Percentiles rank a stretch among this genome's conserved stretches.
phyloP scores from a whole-genome alignment of 805 yeast genomes.

The Maudiozyma saulgeensis region DNA sequence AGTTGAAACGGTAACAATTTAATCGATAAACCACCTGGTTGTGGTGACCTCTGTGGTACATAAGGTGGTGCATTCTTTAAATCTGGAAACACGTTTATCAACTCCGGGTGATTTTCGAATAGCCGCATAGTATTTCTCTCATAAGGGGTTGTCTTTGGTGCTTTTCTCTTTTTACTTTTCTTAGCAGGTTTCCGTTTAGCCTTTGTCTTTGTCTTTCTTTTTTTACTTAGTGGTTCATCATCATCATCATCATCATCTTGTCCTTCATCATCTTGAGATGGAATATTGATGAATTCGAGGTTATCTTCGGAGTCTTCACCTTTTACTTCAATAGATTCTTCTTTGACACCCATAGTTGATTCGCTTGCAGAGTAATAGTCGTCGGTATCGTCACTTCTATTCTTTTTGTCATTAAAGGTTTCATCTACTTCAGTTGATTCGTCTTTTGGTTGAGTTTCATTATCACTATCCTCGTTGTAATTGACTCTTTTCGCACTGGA shows the following conservation, averaged over 20 bases:
- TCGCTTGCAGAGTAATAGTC: constrained; percentile 9
- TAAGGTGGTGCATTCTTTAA: constrained; percentile 41
- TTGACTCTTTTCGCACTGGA: constrained; percentile 27
- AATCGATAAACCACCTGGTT: constrained; percentile 71
- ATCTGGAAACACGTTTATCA: constrained; percentile 61
- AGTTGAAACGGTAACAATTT: constrained; percentile 78
- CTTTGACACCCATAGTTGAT: constrained; percentile 19
- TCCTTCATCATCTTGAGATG: neutral
- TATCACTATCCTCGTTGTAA: constrained; percentile 25
- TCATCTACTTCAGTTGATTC: neutral
- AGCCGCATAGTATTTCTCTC: constrained; percentile 60
- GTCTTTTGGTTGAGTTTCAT: neutral
- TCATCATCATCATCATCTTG: constrained; percentile 14
- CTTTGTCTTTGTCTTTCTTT: constrained; percentile 14
- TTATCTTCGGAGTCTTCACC: neutral
- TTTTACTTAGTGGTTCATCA: constrained; percentile 16
- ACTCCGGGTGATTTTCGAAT: constrained; percentile 69
- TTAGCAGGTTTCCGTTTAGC: constrained; percentile 12
- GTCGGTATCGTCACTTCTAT: constrained; percentile 15
- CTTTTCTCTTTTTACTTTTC: constrained; percentile 21
- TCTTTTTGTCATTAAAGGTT: neutral
- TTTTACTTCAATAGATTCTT: constrained; percentile 10
- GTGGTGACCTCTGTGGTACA: constrained; percentile 48
- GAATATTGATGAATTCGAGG: neutral
- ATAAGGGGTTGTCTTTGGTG: constrained; percentile 55